Evolutionary conservation across 257 asterid genomes (phyloP).

Genomic region (Lavandula angustifolia): DNA sequence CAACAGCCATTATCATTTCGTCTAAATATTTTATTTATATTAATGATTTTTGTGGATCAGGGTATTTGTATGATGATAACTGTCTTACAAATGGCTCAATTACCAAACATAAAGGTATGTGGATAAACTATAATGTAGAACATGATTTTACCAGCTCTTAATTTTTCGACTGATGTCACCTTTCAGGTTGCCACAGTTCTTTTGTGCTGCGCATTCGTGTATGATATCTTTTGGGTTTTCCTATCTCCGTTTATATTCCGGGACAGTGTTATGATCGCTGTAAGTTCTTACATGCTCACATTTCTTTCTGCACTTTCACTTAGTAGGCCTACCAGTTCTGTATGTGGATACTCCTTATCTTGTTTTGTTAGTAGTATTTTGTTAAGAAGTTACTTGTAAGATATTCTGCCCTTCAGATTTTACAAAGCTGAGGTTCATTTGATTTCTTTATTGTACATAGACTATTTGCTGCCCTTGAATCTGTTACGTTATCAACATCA

Average conservation of each 20-base stretch:
- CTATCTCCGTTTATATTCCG: slow-evolving; percentile 90
- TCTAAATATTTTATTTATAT: slow-evolving; percentile 27
- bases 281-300: slow-evolving; percentile 41
- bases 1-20: slow-evolving; percentile 25
- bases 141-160: slow-evolving; percentile 14
- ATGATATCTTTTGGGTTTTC: slow-evolving; percentile 99
- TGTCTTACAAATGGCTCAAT: slow-evolving; percentile 86
- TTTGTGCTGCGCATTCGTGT: slow-evolving; percentile 84
- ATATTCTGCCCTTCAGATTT: too few species aligned
- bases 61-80: slow-evolving; percentile 96
- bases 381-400: too few species aligned
- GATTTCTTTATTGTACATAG: neutral
- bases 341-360: slow-evolving; percentile 4
- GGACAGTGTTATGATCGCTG: slow-evolving; percentile 96
- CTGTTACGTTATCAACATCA: neutral
- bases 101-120: slow-evolving; percentile 91
- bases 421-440: too few species aligned
- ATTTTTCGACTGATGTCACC: slow-evolving; percentile 29
- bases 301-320: slow-evolving; percentile 22
- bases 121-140: slow-evolving; percentile 11
- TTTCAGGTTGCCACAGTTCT: slow-evolving; percentile 91
- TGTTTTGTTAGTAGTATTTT: neutral
- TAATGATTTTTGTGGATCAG: slow-evolving; percentile 49
- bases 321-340: slow-evolving; percentile 12
- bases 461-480: slow-evolving; percentile 14